phyloP scores from a whole-genome alignment of 2,329 filamentous ascomycete genomes.

The Blastomyces parvus region DNA sequence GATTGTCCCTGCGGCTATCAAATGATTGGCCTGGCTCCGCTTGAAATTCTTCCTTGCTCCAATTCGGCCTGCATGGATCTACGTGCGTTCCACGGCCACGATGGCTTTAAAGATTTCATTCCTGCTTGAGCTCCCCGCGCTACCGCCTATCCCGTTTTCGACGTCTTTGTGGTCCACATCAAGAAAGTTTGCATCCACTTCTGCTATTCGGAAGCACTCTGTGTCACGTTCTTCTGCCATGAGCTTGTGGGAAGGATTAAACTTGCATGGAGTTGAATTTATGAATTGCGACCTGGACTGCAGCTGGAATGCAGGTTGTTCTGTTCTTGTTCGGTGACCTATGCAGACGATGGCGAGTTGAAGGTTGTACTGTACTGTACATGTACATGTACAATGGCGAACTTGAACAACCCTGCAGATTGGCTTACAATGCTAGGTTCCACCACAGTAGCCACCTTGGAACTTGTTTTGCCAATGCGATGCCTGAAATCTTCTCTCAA shows the following conservation, averaged over 20 bases:
- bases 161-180: neutral
- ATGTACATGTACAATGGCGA: neutral
- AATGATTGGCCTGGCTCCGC: neutral
- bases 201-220: neutral
- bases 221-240: slow-evolving; percentile 3
- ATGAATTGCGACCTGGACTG: neutral
- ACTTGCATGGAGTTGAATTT: neutral
- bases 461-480: too few relatives aligned
- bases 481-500: neutral
- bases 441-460: neutral
- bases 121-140: neutral
- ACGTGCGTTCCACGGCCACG: too few relatives aligned
- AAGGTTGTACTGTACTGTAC: neutral
- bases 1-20: neutral
- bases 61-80: neutral
- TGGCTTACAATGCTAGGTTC: neutral
- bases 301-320: neutral
- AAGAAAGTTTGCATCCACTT: neutral
- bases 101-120: neutral
- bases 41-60: neutral
- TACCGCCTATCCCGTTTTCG: neutral
- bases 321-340: neutral
- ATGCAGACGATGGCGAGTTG: neutral
- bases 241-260: neutral
- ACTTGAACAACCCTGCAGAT: neutral